Evolutionary conservation across 352 stramenopile genomes (phyloP), one percentile per base, ranked within the genome.

Genomic region (Hyaloperonospora brassicae): DNA sequence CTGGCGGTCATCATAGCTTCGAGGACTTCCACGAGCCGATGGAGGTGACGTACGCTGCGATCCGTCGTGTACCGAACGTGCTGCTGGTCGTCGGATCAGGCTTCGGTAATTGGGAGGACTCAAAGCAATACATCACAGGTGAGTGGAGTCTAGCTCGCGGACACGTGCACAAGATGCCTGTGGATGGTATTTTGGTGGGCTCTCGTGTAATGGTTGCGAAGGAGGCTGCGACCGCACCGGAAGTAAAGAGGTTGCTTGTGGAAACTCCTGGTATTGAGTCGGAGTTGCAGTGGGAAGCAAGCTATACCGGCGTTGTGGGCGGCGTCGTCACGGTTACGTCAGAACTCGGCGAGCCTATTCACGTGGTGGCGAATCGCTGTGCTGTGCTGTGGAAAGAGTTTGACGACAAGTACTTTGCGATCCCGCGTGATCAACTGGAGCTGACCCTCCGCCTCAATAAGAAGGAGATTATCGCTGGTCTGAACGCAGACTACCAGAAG

Each of bases 401-500:
- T 36, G 86, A 94, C 55, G 67, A 84, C 12, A 89, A 88, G 62
- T 95, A 92, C 63, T 95, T 93, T 42, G 77, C 67, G 2, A 78
- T 86, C 42, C 69, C 80, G 17, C 76, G 75, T 34, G 84, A 88
- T 6, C 75, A 94, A 48, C 61, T 89, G 23, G 78, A 76, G 46
- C 53, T 78, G 2, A 75, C 80, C 2, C 70, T 95, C 21, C 66
- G 77, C 10, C 46, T 80, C 4, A 79, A 89, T 66, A 89, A 88
- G 70, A 66, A 86, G 17, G 43, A 71, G 39, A 93, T 94, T 50
- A 89, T 93, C 36, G 61, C 62, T n/a, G 69, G 71, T 14, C 56
- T 95, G 31, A 94, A 95, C 48, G 63, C 78, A 4, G 82, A 95
- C 51, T 95, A 89, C 62, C 86, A 95, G 64, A 95, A 95, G 66